Base-by-base conservation (phyloP, 305 asterid species). In the Nicotiana rustica region DNA sequence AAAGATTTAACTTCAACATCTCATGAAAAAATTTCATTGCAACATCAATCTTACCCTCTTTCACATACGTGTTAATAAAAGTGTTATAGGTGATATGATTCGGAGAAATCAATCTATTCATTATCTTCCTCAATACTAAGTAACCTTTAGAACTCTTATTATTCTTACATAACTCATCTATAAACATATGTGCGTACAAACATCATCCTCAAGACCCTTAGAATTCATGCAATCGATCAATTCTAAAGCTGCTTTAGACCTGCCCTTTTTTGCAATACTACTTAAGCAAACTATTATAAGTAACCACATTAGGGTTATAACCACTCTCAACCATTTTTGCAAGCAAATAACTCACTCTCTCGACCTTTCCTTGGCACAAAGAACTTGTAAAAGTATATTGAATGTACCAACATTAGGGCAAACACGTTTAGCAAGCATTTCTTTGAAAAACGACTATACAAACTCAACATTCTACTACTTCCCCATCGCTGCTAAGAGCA, bases 11-110 rank as follows among this genome's bases (percentile, higher is more conserved):
- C n/a, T n/a, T n/a, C n/a, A n/a, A n/a, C n/a, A n/a, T 95, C 91
- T 95, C 96, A n/a, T 87, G 86, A 66, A 83, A 92, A 84, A 95
- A 65, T 85, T 90, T 91, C 29, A 82, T 77, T 13, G 99, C 98
- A 82, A 90, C 87, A 21, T 82, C 88, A 85, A 91, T 33, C 83
- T 94, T 94, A 47, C 94, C 99, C 88, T 94, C 99, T 84, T 90
- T 90, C 61, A 90, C 90, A 81, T 94, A 95, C 52, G 98, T 97
- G 61, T 80, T 85, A 33, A 95, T 88, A 35, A 95, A 92, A 81
- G 95, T 95, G 88, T 95, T 94, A 87, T 92, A 95, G 5, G 98
- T 95, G 69, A 92, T 91, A 82, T 84, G 91, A 92, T 94, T 92
- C 10, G 99, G n/a, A n/a, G n/a, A n/a, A n/a, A n/a, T n/a, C n/a